A percentile compares a stretch with the other conserved stretches of the same genome.
Conservation (phyloP, 2,329 filamentous ascomycete genomes). For the Zalaria sp. region DNA sequence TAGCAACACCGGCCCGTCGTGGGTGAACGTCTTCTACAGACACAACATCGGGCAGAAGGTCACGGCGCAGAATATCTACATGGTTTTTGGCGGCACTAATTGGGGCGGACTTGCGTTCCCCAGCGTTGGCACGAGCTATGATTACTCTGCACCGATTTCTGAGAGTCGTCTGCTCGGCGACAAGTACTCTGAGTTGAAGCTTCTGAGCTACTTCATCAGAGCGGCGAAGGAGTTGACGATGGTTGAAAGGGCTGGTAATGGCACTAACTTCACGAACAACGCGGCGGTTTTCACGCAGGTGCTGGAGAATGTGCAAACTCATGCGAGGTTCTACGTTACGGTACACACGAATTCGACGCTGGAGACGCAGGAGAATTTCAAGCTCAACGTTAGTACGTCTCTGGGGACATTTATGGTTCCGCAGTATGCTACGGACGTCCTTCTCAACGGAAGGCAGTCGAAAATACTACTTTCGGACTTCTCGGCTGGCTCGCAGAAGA, state of each 20-base stretch:
- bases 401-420: constrained; percentile 36
- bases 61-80: constrained; percentile 48
- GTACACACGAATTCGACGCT: constrained; percentile 41
- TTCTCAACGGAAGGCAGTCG: constrained; percentile 46
- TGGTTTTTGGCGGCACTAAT: constrained; percentile 51
- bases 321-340: constrained; percentile 45
- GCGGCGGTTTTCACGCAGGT: constrained; percentile 39
- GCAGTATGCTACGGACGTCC: constrained; percentile 30
- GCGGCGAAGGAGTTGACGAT: constrained; percentile 42
- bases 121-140: constrained; percentile 33
- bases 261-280: constrained; percentile 30
- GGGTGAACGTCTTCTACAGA: constrained; percentile 50
- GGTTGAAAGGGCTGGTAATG: constrained; percentile 36
- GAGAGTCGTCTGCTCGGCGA: constrained; percentile 44
- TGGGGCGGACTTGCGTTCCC: constrained; percentile 47
- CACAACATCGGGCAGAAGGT: constrained; percentile 48
- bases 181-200: constrained; percentile 51
- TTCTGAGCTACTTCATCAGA: constrained; percentile 46
- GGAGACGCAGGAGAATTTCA: constrained; percentile 37
- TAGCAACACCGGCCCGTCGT: constrained; percentile 40
- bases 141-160: constrained; percentile 48
- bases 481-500: constrained; percentile 33
- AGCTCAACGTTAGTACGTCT: constrained; percentile 42
- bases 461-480: constrained; percentile 52
- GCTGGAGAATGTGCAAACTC: constrained; percentile 44